Evolutionary conservation across 2,329 filamentous ascomycete genomes (phyloP).

Genomic region (Cercospora canescens): DNA sequence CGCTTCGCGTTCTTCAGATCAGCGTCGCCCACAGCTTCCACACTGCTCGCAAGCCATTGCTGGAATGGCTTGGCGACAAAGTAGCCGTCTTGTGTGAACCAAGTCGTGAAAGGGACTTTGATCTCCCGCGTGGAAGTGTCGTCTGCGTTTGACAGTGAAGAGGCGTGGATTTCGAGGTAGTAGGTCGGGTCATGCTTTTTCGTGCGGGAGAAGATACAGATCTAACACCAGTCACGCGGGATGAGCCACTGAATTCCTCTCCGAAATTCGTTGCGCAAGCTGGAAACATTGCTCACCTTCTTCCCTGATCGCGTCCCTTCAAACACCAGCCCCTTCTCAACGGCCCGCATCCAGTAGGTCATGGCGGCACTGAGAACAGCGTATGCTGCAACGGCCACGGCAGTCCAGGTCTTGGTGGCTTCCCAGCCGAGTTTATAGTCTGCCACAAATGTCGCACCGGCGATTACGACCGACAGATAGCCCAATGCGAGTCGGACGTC

Average conservation of each 20-base stretch:
- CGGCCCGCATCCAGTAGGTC: slow-evolving; percentile 79
- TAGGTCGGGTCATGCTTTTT: slow-evolving; percentile 84
- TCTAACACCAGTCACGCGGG: slow-evolving; percentile 48
- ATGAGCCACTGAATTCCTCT: neutral
- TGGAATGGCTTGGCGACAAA: slow-evolving; percentile 78
- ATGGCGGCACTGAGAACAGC: slow-evolving; percentile 74
- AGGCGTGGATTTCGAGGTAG: slow-evolving; percentile 63
- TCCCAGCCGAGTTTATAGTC: slow-evolving; percentile 94
- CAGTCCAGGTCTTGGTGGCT: slow-evolving; percentile 76
- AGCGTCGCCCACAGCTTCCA: slow-evolving; percentile 64
- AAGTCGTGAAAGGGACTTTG: slow-evolving; percentile 66
- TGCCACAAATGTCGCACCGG: slow-evolving; percentile 81
- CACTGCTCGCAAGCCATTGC: slow-evolving; percentile 68
- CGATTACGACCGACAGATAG: slow-evolving; percentile 77
- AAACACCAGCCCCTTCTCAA: slow-evolving; percentile 83
- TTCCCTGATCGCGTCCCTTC: slow-evolving; percentile 69
- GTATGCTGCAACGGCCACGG: slow-evolving; percentile 77
- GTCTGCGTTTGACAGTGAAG: slow-evolving; percentile 20
- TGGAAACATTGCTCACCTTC: slow-evolving; percentile 57
- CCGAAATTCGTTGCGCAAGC: no score
- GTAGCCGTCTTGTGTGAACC: slow-evolving; percentile 72
- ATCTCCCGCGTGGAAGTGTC: slow-evolving; percentile 49
- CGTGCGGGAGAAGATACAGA: slow-evolving; percentile 69
- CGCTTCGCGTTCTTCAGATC: slow-evolving; percentile 59
- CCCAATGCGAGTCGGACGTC: slow-evolving; percentile 83